These are phyloP conservation scores for Syzygium oleosum DNA, from an alignment of 345 rosid genomes.

Conservation along the genomic window DNA sequence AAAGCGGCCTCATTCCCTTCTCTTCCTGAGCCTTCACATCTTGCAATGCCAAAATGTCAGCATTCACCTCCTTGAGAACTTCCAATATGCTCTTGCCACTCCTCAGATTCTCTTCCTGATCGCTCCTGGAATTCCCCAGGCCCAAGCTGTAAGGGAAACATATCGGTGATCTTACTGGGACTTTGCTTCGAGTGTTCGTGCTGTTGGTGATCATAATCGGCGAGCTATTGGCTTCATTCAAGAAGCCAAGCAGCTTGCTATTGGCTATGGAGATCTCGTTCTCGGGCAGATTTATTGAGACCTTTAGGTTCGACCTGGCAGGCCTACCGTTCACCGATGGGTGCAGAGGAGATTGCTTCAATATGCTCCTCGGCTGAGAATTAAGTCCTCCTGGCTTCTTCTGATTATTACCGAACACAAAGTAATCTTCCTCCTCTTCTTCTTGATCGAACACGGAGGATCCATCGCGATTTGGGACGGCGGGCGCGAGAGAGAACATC, in stretches of 20 bases:
- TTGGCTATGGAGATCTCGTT: conserved; percentile 85
- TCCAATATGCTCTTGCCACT: conserved; percentile 67
- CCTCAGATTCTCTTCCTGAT: conserved; percentile 35
- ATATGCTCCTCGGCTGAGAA: conserved; percentile 51
- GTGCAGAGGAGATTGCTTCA: conserved; percentile 81
- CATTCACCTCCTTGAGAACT: conserved; percentile 74
- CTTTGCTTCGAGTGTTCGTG: conserved; percentile 38
- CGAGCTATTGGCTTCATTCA: conserved; percentile 23
- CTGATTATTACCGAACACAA: conserved; percentile 9
- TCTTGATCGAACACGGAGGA: neutral
- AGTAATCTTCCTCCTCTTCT: conserved; percentile 19
- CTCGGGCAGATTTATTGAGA: conserved; percentile 84
- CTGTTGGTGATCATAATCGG: conserved; percentile 20
- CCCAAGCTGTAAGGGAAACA: conserved; percentile 51
- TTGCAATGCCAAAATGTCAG: conserved; percentile 73
- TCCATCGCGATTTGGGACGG: conserved; percentile 38
- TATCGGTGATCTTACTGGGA: conserved; percentile 76
- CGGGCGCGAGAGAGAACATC: conserved; percentile 93
- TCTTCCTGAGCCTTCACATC: conserved; percentile 92
- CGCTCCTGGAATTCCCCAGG: conserved; percentile 4
- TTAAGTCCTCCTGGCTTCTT: conserved; percentile 7
- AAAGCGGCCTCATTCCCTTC: conserved; percentile 76
- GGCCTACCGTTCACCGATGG: conserved; percentile 13
- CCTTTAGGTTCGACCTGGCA: conserved; percentile 45
- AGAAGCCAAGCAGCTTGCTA: conserved; percentile 31